A percentile compares a stretch with the other conserved stretches of the same genome.
phyloP scores from a whole-genome alignment of 306 rosid species.

The Fagus sylvatica region DNA sequence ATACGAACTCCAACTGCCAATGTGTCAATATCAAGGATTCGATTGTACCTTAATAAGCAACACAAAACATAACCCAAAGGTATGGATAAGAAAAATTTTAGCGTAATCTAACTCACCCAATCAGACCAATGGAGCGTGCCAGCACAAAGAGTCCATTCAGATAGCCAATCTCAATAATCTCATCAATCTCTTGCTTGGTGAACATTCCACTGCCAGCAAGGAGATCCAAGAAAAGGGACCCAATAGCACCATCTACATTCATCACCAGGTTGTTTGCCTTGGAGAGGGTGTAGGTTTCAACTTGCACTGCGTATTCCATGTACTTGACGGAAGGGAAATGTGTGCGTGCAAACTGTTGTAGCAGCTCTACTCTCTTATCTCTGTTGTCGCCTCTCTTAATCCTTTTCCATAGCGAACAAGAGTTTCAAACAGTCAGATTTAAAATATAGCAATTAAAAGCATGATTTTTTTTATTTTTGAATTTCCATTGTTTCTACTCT shows the following conservation, averaged over 20 bases:
- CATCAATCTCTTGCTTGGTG: slow-evolving; percentile 85
- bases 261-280: slow-evolving; percentile 96
- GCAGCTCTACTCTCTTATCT: slow-evolving; percentile 96
- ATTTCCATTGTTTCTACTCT: neutral
- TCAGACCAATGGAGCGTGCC: slow-evolving; percentile 97
- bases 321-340: slow-evolving; percentile 95
- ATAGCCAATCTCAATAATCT: slow-evolving; percentile 93
- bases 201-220: slow-evolving; percentile 99
- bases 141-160: slow-evolving; percentile 93
- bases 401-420: slow-evolving; percentile 52
- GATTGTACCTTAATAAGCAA: slow-evolving; percentile 24
- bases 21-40: slow-evolving; percentile 16
- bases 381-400: slow-evolving; percentile 96
- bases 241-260: slow-evolving; percentile 98
- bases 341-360: slow-evolving; percentile 81
- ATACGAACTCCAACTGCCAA: slow-evolving; percentile 13
- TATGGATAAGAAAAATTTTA: slow-evolving; percentile 11
- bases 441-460: slow-evolving; percentile 19
- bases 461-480: neutral
- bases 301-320: slow-evolving; percentile 97
- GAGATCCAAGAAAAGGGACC: slow-evolving; percentile 97
- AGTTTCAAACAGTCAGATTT: slow-evolving; percentile 16
- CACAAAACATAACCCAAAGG: neutral
- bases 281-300: slow-evolving; percentile 88
- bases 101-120: slow-evolving; percentile 65